Conservation (phyloP, 2,329 filamentous ascomycete genomes). For the Ophiocordyceps polyrhachis-furcata region DNA sequence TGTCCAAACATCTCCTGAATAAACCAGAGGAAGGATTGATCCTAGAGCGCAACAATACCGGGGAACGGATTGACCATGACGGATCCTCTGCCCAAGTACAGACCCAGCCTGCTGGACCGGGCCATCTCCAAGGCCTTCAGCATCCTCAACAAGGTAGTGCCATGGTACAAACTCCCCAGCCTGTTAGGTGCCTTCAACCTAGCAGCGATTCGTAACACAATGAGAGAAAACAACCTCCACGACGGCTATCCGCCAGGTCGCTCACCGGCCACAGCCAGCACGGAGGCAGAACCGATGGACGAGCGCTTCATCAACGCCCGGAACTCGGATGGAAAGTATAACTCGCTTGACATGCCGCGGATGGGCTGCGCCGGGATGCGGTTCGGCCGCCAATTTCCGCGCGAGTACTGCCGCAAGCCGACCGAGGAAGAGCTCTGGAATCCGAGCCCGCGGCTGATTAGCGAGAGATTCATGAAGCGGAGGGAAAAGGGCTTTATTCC, state of each 20-base stretch:
- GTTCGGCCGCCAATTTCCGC: not conserved
- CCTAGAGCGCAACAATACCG: too few relatives aligned
- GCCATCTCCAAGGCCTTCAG: not conserved
- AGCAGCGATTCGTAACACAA: not conserved
- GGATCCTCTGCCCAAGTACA: not conserved
- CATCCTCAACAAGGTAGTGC: not conserved
- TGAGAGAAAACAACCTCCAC: not conserved
- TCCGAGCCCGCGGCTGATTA: not conserved
- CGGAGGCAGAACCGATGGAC: not conserved
- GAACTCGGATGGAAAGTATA: slow-evolving; percentile 1
- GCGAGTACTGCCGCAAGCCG: not conserved
- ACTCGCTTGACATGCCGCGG: not conserved
- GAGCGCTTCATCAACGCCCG: not conserved
- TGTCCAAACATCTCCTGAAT: too few relatives aligned
- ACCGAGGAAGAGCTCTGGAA: slow-evolving; percentile 1
- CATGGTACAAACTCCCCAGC: not conserved
- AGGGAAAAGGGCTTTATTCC: not conserved
- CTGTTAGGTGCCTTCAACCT: not conserved
- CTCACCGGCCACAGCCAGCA: not conserved
- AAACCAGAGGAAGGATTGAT: too few relatives aligned
- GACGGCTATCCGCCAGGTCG: not conserved
- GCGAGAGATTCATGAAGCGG: not conserved
- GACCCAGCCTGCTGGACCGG: not conserved
- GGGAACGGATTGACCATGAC: not conserved
- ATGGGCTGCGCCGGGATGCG: slow-evolving; percentile 1